Percentiles rank a stretch among this genome's conserved stretches.
phyloP scores from a whole-genome alignment of 352 stramenopile species.

The Phytophthora cryptogea region DNA sequence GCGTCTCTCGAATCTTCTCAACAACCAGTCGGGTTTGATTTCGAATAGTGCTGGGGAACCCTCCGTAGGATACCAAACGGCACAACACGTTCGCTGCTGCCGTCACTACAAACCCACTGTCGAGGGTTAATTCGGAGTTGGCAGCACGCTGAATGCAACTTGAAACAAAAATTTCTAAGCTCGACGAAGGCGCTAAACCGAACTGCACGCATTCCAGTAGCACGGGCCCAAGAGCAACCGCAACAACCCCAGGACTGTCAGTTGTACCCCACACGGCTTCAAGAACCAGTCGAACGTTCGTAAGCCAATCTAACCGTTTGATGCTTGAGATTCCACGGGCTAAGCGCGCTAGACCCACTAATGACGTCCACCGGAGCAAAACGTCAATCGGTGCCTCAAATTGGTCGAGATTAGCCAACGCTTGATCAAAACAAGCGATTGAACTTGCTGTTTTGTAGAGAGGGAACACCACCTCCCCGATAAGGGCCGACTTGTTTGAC shows the following conservation, averaged over 20 bases:
- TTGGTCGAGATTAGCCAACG: slow-evolving; percentile 8
- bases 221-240: slow-evolving; percentile 43
- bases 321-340: slow-evolving; percentile 35
- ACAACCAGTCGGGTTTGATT: slow-evolving; percentile 28
- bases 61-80: slow-evolving; percentile 27
- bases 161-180: slow-evolving; percentile 37
- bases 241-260: slow-evolving; percentile 21
- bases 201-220: slow-evolving; percentile 45
- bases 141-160: slow-evolving; percentile 36
- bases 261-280: slow-evolving; percentile 29
- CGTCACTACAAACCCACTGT: slow-evolving; percentile 34
- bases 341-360: slow-evolving; percentile 40
- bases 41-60: slow-evolving; percentile 18
- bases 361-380: slow-evolving; percentile 38
- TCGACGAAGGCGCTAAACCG: slow-evolving; percentile 29
- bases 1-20: slow-evolving; percentile 14
- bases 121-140: slow-evolving; percentile 3
- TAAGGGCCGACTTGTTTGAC: slow-evolving; percentile 2
- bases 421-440: slow-evolving; percentile 5
- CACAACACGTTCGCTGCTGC: slow-evolving; percentile 34
- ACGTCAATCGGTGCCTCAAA: slow-evolving; percentile 1
- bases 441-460: not conserved
- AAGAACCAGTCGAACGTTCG: slow-evolving; percentile 44
- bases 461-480: slow-evolving; percentile 29
- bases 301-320: slow-evolving; percentile 46